Conservation (phyloP, 345 rosid genomes). For the Acer campestre region DNA sequence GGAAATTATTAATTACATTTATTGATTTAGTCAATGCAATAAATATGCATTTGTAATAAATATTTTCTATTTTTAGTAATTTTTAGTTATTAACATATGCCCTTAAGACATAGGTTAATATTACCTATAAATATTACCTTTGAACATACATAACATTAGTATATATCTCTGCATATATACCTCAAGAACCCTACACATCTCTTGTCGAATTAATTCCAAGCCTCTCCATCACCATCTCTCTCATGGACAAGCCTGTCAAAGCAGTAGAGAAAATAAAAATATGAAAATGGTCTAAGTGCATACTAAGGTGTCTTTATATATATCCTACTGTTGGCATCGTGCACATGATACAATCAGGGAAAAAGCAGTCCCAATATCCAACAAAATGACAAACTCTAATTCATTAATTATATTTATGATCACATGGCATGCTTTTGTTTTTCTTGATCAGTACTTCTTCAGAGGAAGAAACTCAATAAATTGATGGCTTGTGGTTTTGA, state of each 20-base stretch:
- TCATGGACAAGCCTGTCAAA: conserved; percentile 31
- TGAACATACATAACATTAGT: conserved; percentile 24
- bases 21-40: no score
- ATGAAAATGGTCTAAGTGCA: conserved; percentile 39
- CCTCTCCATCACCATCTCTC: conserved; percentile 4
- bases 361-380: conserved; percentile 35
- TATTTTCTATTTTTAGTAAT: no score
- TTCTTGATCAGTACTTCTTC: conserved; percentile 34
- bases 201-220: conserved; percentile 18
- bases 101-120: no score
- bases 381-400: conserved; percentile 40
- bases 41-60: no score
- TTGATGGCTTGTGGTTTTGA: conserved; percentile 34
- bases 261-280: no score
- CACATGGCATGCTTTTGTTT: conserved; percentile 39
- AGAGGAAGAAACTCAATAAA: conserved; percentile 67
- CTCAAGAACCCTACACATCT: conserved; percentile 13
- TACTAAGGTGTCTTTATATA: conserved; percentile 2
- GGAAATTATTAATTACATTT: no score
- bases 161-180: conserved; percentile 14
- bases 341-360: conserved; percentile 30
- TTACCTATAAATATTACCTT: conserved; percentile 12
- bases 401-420: conserved; percentile 6
- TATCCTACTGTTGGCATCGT: conserved; percentile 25
- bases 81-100: no score